Evolutionary conservation across 1,284 basidiomycete species (phyloP), one percentile per base, ranked within the genome.

Genomic region (Marasmius tenuissimus): DNA sequence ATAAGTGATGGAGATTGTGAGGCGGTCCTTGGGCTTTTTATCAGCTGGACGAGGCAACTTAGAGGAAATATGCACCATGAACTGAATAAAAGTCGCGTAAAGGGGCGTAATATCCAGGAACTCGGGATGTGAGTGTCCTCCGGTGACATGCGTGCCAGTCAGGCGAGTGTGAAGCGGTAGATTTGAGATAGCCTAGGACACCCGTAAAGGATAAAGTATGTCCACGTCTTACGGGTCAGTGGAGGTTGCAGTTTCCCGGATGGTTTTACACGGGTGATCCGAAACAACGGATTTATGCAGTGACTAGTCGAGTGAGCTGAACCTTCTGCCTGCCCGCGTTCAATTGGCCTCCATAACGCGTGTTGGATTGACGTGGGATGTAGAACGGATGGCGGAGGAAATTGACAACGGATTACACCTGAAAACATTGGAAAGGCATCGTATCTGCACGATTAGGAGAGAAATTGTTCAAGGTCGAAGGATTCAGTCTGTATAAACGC

Each of bases 171-270:
- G 16, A 54, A 37, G 37, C 37, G 52, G 52, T 33, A 35, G 18
- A 54, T 54, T n/a, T 54, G 22, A 3, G 50, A 52, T 34, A 52
- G 9, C n/a, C n/a, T 35, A 14, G 33, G 34, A 54, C 34, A 37
- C 52, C 52, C 52, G 12, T 54, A 54, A 54, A 37, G 52, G 35
- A 54, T 54, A 54, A 35, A 54, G 52, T 54, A 54, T 16, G 18
- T 54, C 37, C 34, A 54, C 52, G 52, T 54, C 34, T n/a, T 54
- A 54, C 52, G 12, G 27, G n/a, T 4, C 12, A 38, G 35, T 38
- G 34, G 34, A 37, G 52, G 34, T 38, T 35, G 38, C 33, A 14
- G 18, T 54, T 34, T 37, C 52, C 52, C n/a, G 37, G 34, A 16
- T 34, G 27, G 27, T 27, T 27, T 27, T 27, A 27, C 12, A 12